Evolutionary conservation across 1,284 basidiomycete species (phyloP), one percentile per base, ranked within the genome.

Genomic region (Taiwanofungus camphoratus): DNA sequence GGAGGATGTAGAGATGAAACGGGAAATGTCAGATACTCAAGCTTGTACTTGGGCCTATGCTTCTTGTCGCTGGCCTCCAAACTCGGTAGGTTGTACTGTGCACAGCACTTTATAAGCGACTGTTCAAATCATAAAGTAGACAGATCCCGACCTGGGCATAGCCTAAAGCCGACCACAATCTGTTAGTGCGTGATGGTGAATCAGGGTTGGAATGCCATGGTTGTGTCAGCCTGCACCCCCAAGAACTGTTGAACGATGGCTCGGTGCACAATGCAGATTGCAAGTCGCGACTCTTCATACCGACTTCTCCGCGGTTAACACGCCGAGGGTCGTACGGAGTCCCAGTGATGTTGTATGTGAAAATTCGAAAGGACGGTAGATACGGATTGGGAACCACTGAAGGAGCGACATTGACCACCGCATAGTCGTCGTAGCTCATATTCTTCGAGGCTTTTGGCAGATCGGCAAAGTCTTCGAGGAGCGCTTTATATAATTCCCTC

Each of bases 381-480:
- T 88, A 95, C 15, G 79, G 79, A 39, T 92, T 92, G n/a, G 92
- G 92, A 42, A 95, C 85, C 22, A 94, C 79, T 32, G 85, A 78
- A 6, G 90, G 86, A 27, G 77, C 76, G 23, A 90, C 83, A 57
- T 89, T 90, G 50, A 92, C 74, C 18, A 87, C 79, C 3, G 75
- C 77, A 55, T 82, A 89, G 52, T 85, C 73, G 56, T 79, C 82
- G 57, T 80, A 56, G 58, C 83, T 75, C 35, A 77, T 50, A 44
- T 76, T 67, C 49, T 73, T 70, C 26, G 67, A 60, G 16, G 66
- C 62, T 53, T 74, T 75, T 23, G 77, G 77, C 24, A 87, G 64
- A 33, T 69, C 68, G 18, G 67, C 62, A 60, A 82, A 85, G 45
- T 82, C 78, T 39, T 74, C 59, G 41, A 75, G 58, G 32, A 86